Evolutionary conservation across 2,329 filamentous ascomycete genomes (phyloP), one percentile per base, ranked within the genome.

Genomic region (Neonectria neomacrospora): DNA sequence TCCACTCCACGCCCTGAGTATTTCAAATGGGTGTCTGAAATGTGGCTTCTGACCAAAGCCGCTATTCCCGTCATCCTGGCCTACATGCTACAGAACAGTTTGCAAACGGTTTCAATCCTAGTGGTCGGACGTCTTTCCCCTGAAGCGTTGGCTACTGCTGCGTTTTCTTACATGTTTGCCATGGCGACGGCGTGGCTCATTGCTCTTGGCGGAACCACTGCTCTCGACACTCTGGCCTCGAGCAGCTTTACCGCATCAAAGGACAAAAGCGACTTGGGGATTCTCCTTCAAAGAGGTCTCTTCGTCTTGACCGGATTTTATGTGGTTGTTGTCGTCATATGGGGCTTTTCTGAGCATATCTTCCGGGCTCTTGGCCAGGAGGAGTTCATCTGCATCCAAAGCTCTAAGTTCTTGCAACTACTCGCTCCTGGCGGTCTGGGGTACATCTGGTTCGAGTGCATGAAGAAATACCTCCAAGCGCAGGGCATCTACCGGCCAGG

Each of bases 91-190:
- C 93, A 97, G 65, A 96, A 95, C 76, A 94, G 91, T 5, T 81
- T 97, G 0, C 93, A 97, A 75, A 96, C 93, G 0, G 76, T 91
- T 1, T 96, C 92, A 0, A 91, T 97, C 5, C 80, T 97, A 48
- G 89, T 97, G 39, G 92, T 93, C 3, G 93, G 93, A 10, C 88
- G 92, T 3, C 81, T 93, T 0, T 94, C 91, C 0, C 90, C 93
- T 1, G 91, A 96, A 76, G 89, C 93, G 2, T 81, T 97, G 7
- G 92, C 93, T 0, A 92, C 91, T 0, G 90, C 92, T 1, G 93
- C 93, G 0, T 97, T 97, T 73, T 92, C 91, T 2, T 95, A 96
- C 81, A 97, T 97, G 93, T 97, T 97, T 71, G 93, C 93, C 58
- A 94, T 95, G 91, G 89, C 91, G 22, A 93, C 92, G 1, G 93